phyloP scores from a whole-genome alignment of 2,329 filamentous ascomycete genomes.

The Plectosphaerella plurivora region DNA sequence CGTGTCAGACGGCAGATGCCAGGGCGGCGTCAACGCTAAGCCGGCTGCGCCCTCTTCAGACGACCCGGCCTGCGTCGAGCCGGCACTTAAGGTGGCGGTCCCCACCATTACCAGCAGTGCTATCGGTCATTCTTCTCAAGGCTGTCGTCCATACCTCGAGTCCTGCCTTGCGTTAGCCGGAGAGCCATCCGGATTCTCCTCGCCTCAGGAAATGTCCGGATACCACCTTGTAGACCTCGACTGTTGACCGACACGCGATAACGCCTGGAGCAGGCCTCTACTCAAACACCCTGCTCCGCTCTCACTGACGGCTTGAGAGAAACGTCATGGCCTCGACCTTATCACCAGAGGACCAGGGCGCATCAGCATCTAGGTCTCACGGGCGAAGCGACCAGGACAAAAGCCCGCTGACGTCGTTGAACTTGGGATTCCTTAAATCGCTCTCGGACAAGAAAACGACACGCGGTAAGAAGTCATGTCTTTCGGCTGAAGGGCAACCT shows the following conservation, averaged over 20 bases:
- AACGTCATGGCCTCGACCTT: constrained; percentile 39
- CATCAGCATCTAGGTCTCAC: constrained; percentile 16
- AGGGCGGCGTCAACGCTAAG: background rate
- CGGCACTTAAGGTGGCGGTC: background rate
- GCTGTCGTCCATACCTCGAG: background rate
- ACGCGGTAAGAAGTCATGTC: constrained; percentile 50
- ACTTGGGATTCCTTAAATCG: constrained; percentile 61
- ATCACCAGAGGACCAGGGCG: constrained; percentile 33
- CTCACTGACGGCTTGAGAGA: too few species aligned
- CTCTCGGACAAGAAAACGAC: constrained; percentile 71
- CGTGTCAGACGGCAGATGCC: background rate
- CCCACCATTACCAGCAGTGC: background rate
- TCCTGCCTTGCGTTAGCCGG: background rate
- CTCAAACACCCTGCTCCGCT: too few species aligned
- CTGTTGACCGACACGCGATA: too few species aligned
- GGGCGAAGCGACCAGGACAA: constrained; percentile 26
- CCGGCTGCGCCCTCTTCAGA: background rate
- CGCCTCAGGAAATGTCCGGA: too few species aligned
- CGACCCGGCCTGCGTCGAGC: background rate
- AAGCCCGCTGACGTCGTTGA: constrained; percentile 39
- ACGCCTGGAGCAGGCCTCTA: too few species aligned
- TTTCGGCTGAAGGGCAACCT: background rate
- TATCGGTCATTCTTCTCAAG: background rate
- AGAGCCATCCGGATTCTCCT: too few species aligned
- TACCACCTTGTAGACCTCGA: too few species aligned